A percentile compares a stretch with the other conserved stretches of the same genome.
Conservation (phyloP, 371 early-diverging fungal species). For the Pancytospora philotis region DNA sequence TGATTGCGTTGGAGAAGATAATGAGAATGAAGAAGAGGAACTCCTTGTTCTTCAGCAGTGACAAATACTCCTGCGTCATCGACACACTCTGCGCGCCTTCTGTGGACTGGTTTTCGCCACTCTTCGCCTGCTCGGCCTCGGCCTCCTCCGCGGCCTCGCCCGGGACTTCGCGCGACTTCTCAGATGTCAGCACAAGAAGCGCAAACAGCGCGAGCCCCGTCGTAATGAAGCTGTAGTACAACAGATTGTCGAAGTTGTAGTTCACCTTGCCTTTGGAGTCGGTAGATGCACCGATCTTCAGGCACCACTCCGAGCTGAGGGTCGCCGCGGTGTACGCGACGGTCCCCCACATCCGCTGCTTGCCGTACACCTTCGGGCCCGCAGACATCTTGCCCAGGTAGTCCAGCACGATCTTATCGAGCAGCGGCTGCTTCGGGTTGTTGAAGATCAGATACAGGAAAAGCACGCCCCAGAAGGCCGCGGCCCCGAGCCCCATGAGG, state of each 20-base stretch:
- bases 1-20: slow-evolving; percentile 60
- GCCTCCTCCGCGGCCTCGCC: not conserved
- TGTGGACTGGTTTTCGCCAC: not conserved
- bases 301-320: slow-evolving; percentile 38
- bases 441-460: slow-evolving; percentile 46
- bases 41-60: slow-evolving; percentile 47
- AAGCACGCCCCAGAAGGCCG: slow-evolving; percentile 41
- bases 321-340: slow-evolving; percentile 53
- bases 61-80: slow-evolving; percentile 12
- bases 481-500: not conserved
- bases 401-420: slow-evolving; percentile 57
- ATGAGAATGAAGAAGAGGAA: slow-evolving; percentile 60
- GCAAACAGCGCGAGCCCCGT: slow-evolving; percentile 21
- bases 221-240: slow-evolving; percentile 34
- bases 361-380: slow-evolving; percentile 56
- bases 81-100: not conserved
- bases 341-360: slow-evolving; percentile 59
- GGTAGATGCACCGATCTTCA: not conserved
- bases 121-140: not conserved
- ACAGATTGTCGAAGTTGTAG: slow-evolving; percentile 44
- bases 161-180: not conserved
- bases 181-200: slow-evolving; percentile 26
- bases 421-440: slow-evolving; percentile 38
- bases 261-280: slow-evolving; percentile 7
- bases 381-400: slow-evolving; percentile 47